phyloP scores from a whole-genome alignment of 441 rosid genomes.

The Syzygium syzygioides region DNA sequence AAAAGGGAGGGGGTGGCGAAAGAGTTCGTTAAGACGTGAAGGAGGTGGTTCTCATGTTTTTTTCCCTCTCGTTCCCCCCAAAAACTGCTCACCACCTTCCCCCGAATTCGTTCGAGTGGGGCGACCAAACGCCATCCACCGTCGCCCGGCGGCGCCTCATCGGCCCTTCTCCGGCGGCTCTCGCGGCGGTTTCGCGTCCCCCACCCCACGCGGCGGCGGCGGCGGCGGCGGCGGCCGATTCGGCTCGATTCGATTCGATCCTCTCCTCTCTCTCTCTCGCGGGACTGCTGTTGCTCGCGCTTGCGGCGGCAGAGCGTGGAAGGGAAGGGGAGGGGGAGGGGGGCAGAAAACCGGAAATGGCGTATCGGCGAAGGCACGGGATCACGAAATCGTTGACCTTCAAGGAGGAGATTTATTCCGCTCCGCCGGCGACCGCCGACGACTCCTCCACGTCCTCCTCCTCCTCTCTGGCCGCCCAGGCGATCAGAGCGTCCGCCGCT shows the following conservation, averaged over 20 bases:
- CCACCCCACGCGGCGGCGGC: background rate
- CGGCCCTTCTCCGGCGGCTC: background rate
- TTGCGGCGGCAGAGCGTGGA: background rate
- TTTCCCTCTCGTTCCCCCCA: background rate
- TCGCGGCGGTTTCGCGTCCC: background rate
- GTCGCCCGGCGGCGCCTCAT: background rate
- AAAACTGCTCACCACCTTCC: background rate
- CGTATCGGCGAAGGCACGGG: constrained; percentile 91
- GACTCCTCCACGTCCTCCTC: constrained; percentile 15
- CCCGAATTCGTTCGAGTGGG: background rate
- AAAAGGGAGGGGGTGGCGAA: background rate
- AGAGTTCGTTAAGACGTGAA: background rate
- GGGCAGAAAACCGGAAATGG: constrained; percentile 31
- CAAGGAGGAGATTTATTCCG: constrained; percentile 55
- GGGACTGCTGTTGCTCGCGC: background rate
- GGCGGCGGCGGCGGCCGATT: background rate
- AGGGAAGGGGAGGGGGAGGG: background rate
- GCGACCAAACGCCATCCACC: background rate
- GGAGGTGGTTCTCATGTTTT: background rate
- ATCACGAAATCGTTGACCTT: constrained; percentile 65
- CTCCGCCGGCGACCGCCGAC: constrained; percentile 17
- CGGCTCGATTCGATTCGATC: background rate
- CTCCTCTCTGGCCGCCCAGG: constrained; percentile 67
- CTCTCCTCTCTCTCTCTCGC: background rate
- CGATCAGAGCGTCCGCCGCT: constrained; percentile 65